These are phyloP conservation scores for Colletotrichum salicis DNA, from an alignment of 2,329 filamentous ascomycete genomes.

Conservation along the genomic window DNA sequence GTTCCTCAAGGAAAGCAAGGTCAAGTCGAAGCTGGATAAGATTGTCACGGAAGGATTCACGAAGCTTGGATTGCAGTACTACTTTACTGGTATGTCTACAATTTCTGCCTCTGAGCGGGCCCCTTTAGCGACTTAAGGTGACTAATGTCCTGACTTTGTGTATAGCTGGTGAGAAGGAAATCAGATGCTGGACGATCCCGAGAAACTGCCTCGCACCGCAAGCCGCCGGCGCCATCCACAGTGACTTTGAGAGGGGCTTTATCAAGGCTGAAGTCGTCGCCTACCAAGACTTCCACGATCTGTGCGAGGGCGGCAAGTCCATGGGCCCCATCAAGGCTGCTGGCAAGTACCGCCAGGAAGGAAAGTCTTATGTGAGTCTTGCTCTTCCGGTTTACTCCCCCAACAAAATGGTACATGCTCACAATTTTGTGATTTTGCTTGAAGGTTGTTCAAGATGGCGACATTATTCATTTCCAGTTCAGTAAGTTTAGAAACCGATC, in stretches of 20 bases:
- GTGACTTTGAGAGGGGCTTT: constrained; percentile 56
- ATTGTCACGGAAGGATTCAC: background rate
- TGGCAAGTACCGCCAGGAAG: background rate
- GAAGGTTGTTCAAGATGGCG: background rate
- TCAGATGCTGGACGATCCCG: constrained; percentile 54
- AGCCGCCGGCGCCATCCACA: constrained; percentile 54
- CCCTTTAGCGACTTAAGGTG: no score
- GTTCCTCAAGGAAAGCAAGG: background rate
- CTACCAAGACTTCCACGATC: constrained; percentile 56
- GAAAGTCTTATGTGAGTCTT: background rate
- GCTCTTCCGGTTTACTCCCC: no score
- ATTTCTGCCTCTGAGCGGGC: background rate
- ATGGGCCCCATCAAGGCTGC: constrained; percentile 47
- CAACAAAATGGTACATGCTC: no score
- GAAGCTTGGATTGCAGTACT: background rate
- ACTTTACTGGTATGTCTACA: background rate
- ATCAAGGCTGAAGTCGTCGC: constrained; percentile 59
- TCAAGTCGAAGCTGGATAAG: background rate
- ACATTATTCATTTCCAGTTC: background rate
- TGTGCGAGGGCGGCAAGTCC: constrained; percentile 54
- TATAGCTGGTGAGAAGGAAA: background rate
- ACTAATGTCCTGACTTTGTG: background rate
- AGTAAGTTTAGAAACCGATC: background rate
- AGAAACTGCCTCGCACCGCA: constrained; percentile 51
- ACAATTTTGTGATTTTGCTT: no score